A percentile compares a stretch with the other conserved stretches of the same genome.
Conservation (phyloP, 1,284 basidiomycete species). For the Bondarzewia mesenterica region DNA sequence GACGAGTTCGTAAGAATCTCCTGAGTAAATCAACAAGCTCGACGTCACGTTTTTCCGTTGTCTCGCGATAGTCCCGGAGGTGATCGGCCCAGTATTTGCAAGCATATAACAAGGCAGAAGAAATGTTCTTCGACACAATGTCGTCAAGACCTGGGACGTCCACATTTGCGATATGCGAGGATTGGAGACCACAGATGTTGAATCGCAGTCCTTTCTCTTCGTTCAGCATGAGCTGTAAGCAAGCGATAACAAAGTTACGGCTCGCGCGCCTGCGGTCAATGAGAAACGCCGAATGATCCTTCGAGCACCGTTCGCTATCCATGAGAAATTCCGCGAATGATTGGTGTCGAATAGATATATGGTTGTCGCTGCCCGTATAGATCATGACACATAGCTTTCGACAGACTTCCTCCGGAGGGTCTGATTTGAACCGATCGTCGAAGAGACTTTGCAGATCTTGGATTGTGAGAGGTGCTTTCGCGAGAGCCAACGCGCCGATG, state of each 20-base stretch:
- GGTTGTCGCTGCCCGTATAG: not conserved
- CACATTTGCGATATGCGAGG: slow-evolving; percentile 19
- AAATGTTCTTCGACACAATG: slow-evolving; percentile 15
- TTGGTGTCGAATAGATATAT: slow-evolving; percentile 8
- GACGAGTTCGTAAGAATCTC: slow-evolving; percentile 13
- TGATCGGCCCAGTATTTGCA: slow-evolving; percentile 28
- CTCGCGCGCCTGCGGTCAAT: slow-evolving; percentile 12
- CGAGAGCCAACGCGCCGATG: slow-evolving; percentile 4
- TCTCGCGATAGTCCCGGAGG: slow-evolving; percentile 9
- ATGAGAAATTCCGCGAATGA: slow-evolving; percentile 8
- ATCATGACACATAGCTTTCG: slow-evolving; percentile 4
- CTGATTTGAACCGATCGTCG: not conserved
- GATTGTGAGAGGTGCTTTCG: slow-evolving; percentile 6
- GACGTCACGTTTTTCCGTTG: slow-evolving; percentile 6
- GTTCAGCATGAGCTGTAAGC: slow-evolving; percentile 20
- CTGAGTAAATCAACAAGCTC: slow-evolving; percentile 9
- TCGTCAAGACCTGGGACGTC: slow-evolving; percentile 14
- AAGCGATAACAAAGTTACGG: slow-evolving; percentile 15
- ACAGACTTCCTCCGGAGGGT: not conserved
- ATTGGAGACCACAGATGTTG: slow-evolving; percentile 23
- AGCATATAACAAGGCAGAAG: slow-evolving; percentile 22
- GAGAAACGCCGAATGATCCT: slow-evolving; percentile 9
- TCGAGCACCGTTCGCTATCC: slow-evolving; percentile 6
- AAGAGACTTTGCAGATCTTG: slow-evolving; percentile 6
- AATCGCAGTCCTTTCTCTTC: slow-evolving; percentile 24